Base-by-base conservation (phyloP, 257 asterid genomes). In the Echium plantagineum region DNA sequence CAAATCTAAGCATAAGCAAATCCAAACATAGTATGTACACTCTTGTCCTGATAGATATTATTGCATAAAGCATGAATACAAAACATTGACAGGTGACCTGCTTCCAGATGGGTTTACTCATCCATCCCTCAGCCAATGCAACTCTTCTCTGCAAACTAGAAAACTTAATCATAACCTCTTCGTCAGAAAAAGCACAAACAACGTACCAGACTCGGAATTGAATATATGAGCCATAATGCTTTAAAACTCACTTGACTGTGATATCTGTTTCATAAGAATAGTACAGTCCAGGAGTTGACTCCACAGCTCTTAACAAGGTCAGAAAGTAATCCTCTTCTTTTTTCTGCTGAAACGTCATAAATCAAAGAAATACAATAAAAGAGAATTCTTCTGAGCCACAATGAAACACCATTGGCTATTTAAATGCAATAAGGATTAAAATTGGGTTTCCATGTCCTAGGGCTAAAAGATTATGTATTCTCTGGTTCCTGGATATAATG, bases 131-230 rank as follows among this genome's bases (percentile, higher is more conserved):
- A 32, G 94, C 80, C 75, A 84, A 80, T 63, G 69, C 85, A 75
- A 65, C 74, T 77, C 99, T 86, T 73, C 99, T 80, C 89, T 89
- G 95, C 85, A 89, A 81, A 80, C 97, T 91, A 89, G 66, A 68
- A 69, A 79, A 69, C 10, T 62, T 16, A 18, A 63, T 74, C 68
- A 83, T 75, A 28, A 70, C 69, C 51, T 68, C 70, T 59, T 49
- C 48, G 57, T 63, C 69, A 21, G 63, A 64, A 24, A 47, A 52
- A 49, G 42, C 30, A 51, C 64, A 24, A 15, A 60, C 47, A 66
- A n/a, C 47, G 35, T 57, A 53, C 46, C 19, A 55, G 31, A 55
- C 47, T 20, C 15, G 10, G 15, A 42, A 42, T 12, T 10, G 16
- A 52, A 20, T 35, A 47, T 52, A 57, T 47, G 65, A 71, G 67